phyloP scores from a whole-genome alignment of 805 yeast species.

The fission yeast (Schizosaccharomyces pombe) region DNA sequence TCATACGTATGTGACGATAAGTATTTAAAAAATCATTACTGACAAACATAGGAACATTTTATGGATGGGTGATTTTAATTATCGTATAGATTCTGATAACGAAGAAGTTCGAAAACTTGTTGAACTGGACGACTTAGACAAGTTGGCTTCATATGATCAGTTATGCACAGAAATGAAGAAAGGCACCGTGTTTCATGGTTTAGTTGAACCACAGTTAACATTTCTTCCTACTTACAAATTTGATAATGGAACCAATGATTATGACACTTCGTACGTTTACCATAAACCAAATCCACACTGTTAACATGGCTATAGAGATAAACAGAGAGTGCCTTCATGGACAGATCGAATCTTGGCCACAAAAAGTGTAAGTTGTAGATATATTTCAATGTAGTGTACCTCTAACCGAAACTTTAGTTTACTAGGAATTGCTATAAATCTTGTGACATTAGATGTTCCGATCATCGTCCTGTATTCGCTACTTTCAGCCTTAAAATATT shows the following conservation, averaged over 20 bases:
- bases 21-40: not conserved
- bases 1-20: not conserved
- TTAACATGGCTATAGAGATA: not conserved
- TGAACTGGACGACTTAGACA: not conserved
- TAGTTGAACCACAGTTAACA: slow-evolving; percentile 6
- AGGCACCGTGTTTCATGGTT: slow-evolving; percentile 3
- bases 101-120: not conserved
- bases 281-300: not conserved
- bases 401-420: not conserved
- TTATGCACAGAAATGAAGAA: slow-evolving; percentile 4
- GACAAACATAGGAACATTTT: not conserved
- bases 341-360: not conserved
- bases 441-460: not conserved
- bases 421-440: not conserved
- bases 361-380: not conserved
- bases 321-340: not conserved
- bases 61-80: slow-evolving; percentile 4
- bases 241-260: slow-evolving; percentile 2
- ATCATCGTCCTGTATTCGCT: not conserved
- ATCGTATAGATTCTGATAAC: not conserved
- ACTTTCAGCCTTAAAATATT: not conserved
- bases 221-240: slow-evolving; percentile 9
- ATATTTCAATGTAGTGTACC: not conserved
- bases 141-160: slow-evolving; percentile 6
- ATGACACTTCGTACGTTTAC: not conserved